phyloP scores from a whole-genome alignment of 768 basidiomycete genomes.

The Daedalea quercina region DNA sequence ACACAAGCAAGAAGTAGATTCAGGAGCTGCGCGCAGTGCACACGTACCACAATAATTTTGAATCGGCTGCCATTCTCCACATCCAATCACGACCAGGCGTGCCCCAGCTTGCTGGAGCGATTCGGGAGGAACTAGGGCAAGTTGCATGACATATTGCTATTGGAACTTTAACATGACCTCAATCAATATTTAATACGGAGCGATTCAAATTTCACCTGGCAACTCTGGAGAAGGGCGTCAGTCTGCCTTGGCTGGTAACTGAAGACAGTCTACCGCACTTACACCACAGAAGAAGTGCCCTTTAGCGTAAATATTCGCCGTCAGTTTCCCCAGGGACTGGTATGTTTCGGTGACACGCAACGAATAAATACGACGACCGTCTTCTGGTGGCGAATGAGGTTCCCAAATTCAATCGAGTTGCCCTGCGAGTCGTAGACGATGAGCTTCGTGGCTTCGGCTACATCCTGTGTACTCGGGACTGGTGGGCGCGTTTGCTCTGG shows the following conservation, averaged over 20 bases:
- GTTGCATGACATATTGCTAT: constrained; percentile 43
- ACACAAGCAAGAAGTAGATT: no score
- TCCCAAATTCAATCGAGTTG: constrained; percentile 42
- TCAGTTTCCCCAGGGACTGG: neutral
- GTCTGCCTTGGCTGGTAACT: constrained; percentile 6
- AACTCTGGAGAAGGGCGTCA: constrained; percentile 24
- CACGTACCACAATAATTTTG: constrained; percentile 38
- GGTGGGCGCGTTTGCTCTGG: neutral
- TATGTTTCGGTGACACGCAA: constrained; percentile 18
- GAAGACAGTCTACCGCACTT: constrained; percentile 16
- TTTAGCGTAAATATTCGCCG: constrained; percentile 14
- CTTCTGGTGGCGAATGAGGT: constrained; percentile 40
- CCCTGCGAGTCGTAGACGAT: constrained; percentile 41
- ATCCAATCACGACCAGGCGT: constrained; percentile 48
- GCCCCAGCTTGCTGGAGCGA: constrained; percentile 33
- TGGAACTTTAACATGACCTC: no score
- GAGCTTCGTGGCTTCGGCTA: constrained; percentile 27
- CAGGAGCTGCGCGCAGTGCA: no score
- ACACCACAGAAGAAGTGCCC: constrained; percentile 67
- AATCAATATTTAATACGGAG: no score
- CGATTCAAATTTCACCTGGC: constrained; percentile 30
- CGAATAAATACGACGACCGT: constrained; percentile 62
- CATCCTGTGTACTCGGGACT: constrained; percentile 8
- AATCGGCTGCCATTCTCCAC: constrained; percentile 51
- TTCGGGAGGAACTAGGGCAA: constrained; percentile 35